These are phyloP conservation scores for Sesbania bispinosa DNA, from an alignment of 306 rosid species.

Conservation along the genomic window DNA sequence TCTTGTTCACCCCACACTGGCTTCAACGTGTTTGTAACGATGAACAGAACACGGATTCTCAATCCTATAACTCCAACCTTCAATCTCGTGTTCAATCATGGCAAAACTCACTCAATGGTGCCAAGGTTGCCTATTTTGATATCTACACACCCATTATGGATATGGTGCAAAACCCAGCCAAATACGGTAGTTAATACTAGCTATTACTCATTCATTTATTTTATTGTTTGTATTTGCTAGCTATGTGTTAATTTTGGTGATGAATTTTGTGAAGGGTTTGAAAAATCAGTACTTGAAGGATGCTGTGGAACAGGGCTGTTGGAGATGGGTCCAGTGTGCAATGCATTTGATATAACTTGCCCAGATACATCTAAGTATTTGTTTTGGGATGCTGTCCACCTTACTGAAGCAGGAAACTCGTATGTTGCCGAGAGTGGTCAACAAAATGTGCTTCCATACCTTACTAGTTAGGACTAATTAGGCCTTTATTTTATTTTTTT, in stretches of 20 bases:
- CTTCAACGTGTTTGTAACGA: conserved; percentile 28
- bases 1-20: neutral
- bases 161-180: conserved; percentile 33
- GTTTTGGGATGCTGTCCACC: conserved; percentile 52
- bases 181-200: conserved; percentile 41
- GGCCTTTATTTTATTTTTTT: neutral
- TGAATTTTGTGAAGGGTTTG: conserved; percentile 34
- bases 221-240: neutral
- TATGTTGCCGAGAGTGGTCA: neutral
- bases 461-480: conserved; percentile 20
- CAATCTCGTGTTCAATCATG: conserved; percentile 10
- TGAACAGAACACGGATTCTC: conserved; percentile 27
- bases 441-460: conserved; percentile 11
- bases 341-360: conserved; percentile 25
- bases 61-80: conserved; percentile 40
- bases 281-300: conserved; percentile 24
- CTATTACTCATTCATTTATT: too few species aligned
- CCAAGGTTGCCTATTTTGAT: conserved; percentile 35
- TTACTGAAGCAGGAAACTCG: conserved; percentile 26
- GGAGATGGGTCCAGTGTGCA: conserved; percentile 42
- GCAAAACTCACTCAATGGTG: conserved; percentile 23
- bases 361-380: conserved; percentile 36
- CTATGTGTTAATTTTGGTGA: neutral
- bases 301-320: conserved; percentile 54
- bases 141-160: conserved; percentile 31